Percentiles rank a stretch among this genome's conserved stretches.
phyloP scores from a whole-genome alignment of 2,329 filamentous ascomycete genomes.

The Cadophora sp. region DNA sequence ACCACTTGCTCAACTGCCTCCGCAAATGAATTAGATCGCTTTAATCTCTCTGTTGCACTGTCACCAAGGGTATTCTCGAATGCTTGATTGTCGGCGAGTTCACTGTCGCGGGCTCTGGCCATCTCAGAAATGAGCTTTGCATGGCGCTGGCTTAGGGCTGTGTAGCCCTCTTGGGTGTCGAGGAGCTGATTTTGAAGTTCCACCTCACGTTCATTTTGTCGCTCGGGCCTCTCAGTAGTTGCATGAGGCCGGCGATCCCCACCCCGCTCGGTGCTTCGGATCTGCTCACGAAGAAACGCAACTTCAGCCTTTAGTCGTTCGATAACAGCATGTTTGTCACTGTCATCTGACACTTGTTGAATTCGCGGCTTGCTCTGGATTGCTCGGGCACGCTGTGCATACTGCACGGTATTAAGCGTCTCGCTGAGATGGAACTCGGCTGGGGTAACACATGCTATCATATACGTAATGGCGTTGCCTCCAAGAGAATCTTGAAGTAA shows the following conservation, averaged over 20 bases:
- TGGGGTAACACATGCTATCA: slow-evolving; percentile 98
- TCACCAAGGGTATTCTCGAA: slow-evolving; percentile 72
- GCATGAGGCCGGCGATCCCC: slow-evolving; percentile 58
- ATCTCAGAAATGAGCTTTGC: slow-evolving; percentile 95
- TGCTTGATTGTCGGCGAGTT: slow-evolving; percentile 63
- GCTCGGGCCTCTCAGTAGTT: slow-evolving; percentile 75
- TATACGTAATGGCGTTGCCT: slow-evolving; percentile 97
- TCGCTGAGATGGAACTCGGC: slow-evolving; percentile 98
- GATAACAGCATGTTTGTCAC: slow-evolving; percentile 92
- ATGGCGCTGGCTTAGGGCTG: slow-evolving; percentile 86
- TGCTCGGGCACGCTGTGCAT: slow-evolving; percentile 91
- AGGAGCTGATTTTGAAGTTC: slow-evolving; percentile 94
- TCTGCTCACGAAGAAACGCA: slow-evolving; percentile 90
- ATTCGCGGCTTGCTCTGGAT: slow-evolving; percentile 98
- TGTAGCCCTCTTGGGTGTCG: slow-evolving; percentile 95
- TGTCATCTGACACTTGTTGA: slow-evolving; percentile 86
- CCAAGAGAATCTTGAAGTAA: slow-evolving; percentile 95
- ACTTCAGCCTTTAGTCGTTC: slow-evolving; percentile 94
- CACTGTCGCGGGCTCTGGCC: slow-evolving; percentile 80
- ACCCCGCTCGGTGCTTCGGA: slow-evolving; percentile 80
- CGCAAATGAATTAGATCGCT: slow-evolving; percentile 94
- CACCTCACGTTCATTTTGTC: slow-evolving; percentile 82
- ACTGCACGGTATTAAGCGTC: slow-evolving; percentile 96
- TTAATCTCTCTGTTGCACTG: slow-evolving; percentile 83
- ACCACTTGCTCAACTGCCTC: slow-evolving; percentile 96